Evolutionary conservation across 345 rosid species (phyloP), one percentile per base, ranked within the genome.

Genomic region (Ceriops decandra): DNA sequence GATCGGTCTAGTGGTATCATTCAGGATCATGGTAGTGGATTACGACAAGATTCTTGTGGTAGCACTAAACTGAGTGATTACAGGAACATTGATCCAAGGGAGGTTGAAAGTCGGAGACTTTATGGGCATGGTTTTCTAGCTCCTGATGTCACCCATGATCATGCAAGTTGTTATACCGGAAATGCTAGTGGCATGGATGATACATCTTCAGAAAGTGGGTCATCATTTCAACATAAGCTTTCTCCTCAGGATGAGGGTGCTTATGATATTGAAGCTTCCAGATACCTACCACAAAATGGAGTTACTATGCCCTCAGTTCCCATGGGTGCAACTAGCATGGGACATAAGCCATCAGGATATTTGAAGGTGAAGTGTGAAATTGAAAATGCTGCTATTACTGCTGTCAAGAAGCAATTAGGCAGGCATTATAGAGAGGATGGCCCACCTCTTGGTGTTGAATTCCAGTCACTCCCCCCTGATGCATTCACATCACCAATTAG

Each of bases 31-130:
- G 92, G 84, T 60, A 93, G 97, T 67, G 96, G 86, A 28, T 87
- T 81, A 52, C 68, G 84, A 80, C 96, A 93, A 74, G 98, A 93
- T 87, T 93, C 98, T 33, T 88, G 96, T 74, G 93, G 98, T 75
- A 93, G 98, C 78, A 91, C 90, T 72, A 93, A 89, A 82, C 95
- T 86, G 74, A 86, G 79, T 33, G 96, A 89, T 71, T 77, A 78
- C 68, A 68, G 77, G 73, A 82, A 77, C 72, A 62, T 78, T 49
- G 92, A 91, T 68, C 89, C 81, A 5, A 86, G 84, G 82, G 98
- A 90, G 82, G 98, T 89, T 64, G 95, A 93, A 79, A 90, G 97
- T 76, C 85, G 72, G 67, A 87, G 88, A 78, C 85, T 85, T 33
- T 72, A 72, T 76, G 81, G 82, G 57, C 80, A 74, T 5, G 74